A percentile compares a stretch with the other conserved stretches of the same genome.
Conservation (phyloP, 495 filamentous ascomycete genomes). For the Penicillium goetzii region DNA sequence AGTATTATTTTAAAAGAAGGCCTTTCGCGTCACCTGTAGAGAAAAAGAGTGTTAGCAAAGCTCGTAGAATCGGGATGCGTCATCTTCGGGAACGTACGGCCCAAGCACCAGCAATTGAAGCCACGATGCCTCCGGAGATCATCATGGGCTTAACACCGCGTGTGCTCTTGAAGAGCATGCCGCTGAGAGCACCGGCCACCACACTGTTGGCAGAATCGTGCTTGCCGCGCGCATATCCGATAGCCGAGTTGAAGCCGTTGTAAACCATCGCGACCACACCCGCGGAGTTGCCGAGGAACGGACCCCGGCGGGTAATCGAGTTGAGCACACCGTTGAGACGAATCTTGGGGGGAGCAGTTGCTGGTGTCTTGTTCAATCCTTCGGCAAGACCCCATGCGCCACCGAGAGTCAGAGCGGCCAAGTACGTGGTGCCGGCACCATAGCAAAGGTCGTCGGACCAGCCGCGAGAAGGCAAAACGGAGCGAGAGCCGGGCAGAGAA, state of each 20-base stretch:
- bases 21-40: constrained; percentile 58
- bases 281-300: constrained; percentile 95
- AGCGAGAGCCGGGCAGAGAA: constrained; percentile 81
- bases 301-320: constrained; percentile 85
- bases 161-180: constrained; percentile 95
- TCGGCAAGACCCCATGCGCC: constrained; percentile 91
- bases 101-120: constrained; percentile 81
- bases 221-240: constrained; percentile 84
- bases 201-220: constrained; percentile 91
- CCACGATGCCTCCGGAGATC: constrained; percentile 88
- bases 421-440: constrained; percentile 91
- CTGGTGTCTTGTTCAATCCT: constrained; percentile 73
- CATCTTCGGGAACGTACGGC: constrained; percentile 62
- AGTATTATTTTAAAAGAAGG: constrained; percentile 52
- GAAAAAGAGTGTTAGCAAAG: constrained; percentile 33
- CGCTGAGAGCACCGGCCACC: constrained; percentile 79
- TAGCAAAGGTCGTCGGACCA: constrained; percentile 99
- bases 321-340: constrained; percentile 92
- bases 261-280: constrained; percentile 95
- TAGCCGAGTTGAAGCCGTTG: constrained; percentile 88
- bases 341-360: constrained; percentile 81
- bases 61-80: not conserved
- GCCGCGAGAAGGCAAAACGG: constrained; percentile 88
- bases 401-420: constrained; percentile 81
- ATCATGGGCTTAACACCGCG: constrained; percentile 86